Percentiles rank a stretch among this genome's conserved stretches.
phyloP scores from a whole-genome alignment of 2,329 filamentous ascomycete genomes.

The Diaporthe nobilis region DNA sequence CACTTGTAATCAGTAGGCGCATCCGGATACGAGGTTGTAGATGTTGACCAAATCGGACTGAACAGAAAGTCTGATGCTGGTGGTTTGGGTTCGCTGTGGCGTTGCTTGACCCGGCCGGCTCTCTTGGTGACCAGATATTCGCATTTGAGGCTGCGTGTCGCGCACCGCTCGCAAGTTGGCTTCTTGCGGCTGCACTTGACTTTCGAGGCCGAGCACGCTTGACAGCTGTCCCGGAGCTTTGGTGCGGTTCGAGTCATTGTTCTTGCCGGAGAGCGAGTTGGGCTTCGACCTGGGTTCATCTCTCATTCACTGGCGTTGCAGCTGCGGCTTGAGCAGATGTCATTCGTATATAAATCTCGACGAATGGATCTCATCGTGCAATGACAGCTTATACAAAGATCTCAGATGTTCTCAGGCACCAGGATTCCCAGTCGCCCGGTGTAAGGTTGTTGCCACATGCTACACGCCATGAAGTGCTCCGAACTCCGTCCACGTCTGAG shows the following conservation, averaged over 20 bases:
- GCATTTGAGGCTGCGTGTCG: constrained; percentile 49
- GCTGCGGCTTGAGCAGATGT: not conserved
- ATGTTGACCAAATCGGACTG: not conserved
- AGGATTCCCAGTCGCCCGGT: not conserved
- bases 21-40: not conserved
- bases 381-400: not conserved
- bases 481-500: constrained; percentile 4
- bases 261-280: not conserved
- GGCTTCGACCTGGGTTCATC: not conserved
- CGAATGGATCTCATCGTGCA: not conserved
- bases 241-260: constrained; percentile 13
- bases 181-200: constrained; percentile 54
- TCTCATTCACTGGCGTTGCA: not conserved
- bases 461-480: not conserved
- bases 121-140: constrained; percentile 51
- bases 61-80: constrained; percentile 5
- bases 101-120: constrained; percentile 42
- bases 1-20: not conserved
- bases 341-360: not conserved
- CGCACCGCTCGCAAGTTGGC: constrained; percentile 53
- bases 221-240: constrained; percentile 54
- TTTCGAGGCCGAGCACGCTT: constrained; percentile 54
- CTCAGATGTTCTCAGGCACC: not conserved
- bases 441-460: not conserved
- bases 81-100: not conserved